Percentiles rank a stretch among this genome's conserved stretches.
Conservation (phyloP, 2,329 filamentous ascomycete genomes). For the Nakataea oryzae region DNA sequence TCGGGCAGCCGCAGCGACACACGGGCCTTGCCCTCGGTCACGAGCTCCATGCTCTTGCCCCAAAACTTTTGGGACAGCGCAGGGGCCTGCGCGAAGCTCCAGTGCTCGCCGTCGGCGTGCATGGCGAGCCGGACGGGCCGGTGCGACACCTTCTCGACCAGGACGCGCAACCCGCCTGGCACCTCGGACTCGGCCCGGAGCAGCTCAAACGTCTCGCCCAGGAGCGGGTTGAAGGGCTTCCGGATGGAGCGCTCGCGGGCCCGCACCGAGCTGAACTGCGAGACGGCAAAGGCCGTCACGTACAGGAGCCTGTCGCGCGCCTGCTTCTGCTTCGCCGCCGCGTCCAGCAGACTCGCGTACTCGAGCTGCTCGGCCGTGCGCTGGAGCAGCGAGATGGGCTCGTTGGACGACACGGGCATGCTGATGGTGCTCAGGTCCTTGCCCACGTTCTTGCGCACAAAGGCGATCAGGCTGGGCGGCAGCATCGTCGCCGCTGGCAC, state of each 20-base stretch:
- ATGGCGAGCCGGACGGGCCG: conserved; percentile 86
- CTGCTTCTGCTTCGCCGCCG: conserved; percentile 53
- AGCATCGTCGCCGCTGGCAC: conserved; percentile 65
- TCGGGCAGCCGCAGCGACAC: conserved; percentile 59
- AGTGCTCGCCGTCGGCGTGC: conserved; percentile 77
- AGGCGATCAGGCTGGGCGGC: conserved; percentile 86
- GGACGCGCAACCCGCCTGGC: conserved; percentile 73
- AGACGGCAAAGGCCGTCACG: conserved; percentile 84
- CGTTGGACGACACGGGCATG: conserved; percentile 95
- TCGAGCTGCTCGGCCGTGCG: conserved; percentile 84
- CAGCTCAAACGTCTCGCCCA: conserved; percentile 92
- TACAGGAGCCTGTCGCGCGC: conserved; percentile 65
- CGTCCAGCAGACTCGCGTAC: conserved; percentile 76
- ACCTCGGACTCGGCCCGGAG: conserved; percentile 70
- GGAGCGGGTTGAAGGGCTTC: conserved; percentile 94
- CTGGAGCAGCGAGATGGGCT: conserved; percentile 81
- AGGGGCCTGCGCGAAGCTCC: conserved; percentile 82
- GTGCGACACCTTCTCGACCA: conserved; percentile 94
- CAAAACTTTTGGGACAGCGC: conserved; percentile 94
- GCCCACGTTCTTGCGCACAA: conserved; percentile 93
- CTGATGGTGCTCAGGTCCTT: conserved; percentile 95
- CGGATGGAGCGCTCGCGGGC: conserved; percentile 86
- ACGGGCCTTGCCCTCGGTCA: conserved; percentile 78
- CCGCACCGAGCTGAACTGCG: conserved; percentile 69
- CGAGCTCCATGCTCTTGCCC: conserved; percentile 93